Percentiles rank a stretch among this genome's conserved stretches.
Conservation (phyloP, 2,329 filamentous ascomycete species). For the Penicillium sp. region DNA sequence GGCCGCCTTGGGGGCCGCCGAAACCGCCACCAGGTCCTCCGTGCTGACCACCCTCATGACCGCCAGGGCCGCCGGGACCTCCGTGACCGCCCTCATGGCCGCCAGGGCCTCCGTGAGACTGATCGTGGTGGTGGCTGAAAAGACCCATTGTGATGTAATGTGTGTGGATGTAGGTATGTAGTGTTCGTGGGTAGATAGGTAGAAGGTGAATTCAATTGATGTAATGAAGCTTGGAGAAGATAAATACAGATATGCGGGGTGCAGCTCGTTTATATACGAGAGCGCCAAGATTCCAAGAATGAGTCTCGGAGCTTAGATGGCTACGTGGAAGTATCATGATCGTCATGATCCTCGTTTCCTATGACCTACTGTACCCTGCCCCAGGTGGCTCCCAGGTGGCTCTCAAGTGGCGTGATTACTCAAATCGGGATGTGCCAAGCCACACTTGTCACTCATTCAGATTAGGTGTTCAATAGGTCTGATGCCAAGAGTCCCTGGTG, state of each 20-base stretch:
- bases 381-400: neutral
- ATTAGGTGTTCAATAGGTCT: neutral
- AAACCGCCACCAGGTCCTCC: neutral
- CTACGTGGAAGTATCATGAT: neutral
- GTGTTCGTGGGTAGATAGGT: neutral
- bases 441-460: neutral
- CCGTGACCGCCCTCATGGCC: neutral
- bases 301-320: neutral
- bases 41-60: neutral
- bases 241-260: neutral
- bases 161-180: neutral
- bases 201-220: neutral
- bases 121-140: slow-evolving; percentile 11
- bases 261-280: neutral
- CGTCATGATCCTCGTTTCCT: neutral
- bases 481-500: neutral
- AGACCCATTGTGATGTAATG: slow-evolving; percentile 12
- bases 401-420: slow-evolving; percentile 1
- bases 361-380: neutral
- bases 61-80: neutral
- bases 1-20: neutral
- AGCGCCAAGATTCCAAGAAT: neutral
- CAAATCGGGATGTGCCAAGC: neutral
- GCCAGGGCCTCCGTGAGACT: neutral
- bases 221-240: neutral